phyloP scores from a whole-genome alignment of 345 rosid genomes.

The Combretum micranthum region DNA sequence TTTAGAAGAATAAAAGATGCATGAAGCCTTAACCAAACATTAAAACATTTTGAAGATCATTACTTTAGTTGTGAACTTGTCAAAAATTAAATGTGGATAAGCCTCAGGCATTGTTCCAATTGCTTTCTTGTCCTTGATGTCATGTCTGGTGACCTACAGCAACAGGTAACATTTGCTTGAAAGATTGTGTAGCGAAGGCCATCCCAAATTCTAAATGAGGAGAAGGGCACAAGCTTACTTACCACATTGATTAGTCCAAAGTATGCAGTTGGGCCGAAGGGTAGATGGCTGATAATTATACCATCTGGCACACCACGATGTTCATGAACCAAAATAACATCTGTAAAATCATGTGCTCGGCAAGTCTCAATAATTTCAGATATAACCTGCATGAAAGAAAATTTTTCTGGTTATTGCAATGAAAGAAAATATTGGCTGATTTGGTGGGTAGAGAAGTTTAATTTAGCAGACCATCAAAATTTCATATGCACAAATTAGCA shows the following conservation, averaged over 20 bases:
- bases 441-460: too few relatives aligned
- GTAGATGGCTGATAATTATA: conserved; percentile 76
- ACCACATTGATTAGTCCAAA: conserved; percentile 84
- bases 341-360: conserved; percentile 79
- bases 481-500: background rate
- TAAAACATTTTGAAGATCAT: background rate
- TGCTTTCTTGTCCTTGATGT: conserved; percentile 61
- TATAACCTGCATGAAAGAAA: conserved; percentile 49
- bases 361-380: conserved; percentile 88
- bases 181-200: conserved; percentile 3
- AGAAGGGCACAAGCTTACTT: conserved; percentile 26
- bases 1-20: too few relatives aligned
- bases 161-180: conserved; percentile 6
- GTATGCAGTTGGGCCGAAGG: conserved; percentile 95
- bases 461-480: too few relatives aligned
- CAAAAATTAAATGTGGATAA: conserved; percentile 77
- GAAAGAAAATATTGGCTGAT: too few relatives aligned
- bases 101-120: conserved; percentile 91
- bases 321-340: conserved; percentile 83
- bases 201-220: background rate
- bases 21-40: too few relatives aligned
- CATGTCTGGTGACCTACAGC: conserved; percentile 88
- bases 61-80: conserved; percentile 79
- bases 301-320: conserved; percentile 91
- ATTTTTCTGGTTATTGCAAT: background rate